Evolutionary conservation across 345 rosid species (phyloP).

Genomic region (Brassica incana): DNA sequence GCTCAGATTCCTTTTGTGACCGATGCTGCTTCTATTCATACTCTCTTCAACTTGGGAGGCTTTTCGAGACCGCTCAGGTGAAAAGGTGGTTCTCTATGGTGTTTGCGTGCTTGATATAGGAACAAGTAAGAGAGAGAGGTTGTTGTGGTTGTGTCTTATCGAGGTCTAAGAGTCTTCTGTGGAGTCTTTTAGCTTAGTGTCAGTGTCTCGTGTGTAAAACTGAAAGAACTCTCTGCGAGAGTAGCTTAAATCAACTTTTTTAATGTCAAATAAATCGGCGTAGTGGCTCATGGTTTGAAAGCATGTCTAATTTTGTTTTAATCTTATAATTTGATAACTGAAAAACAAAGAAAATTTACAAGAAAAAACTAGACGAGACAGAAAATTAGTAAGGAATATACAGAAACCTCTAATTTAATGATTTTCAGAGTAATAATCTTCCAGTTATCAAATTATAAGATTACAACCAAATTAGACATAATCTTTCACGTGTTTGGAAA

Average conservation of each 20-base stretch:
- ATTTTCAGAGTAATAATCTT: too few relatives aligned
- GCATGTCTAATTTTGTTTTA: background rate
- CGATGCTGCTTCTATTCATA: constrained; percentile 75
- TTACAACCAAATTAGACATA: too few relatives aligned
- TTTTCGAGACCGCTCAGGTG: constrained; percentile 47
- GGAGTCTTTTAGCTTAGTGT: constrained; percentile 18
- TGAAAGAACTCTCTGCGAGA: background rate
- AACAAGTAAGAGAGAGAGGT: constrained; percentile 3
- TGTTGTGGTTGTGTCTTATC: constrained; percentile 6
- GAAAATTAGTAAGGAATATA: too few relatives aligned
- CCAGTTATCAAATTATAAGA: too few relatives aligned
- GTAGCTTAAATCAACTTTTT: constrained; percentile 11
- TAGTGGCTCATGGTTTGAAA: background rate
- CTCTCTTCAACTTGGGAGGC: constrained; percentile 61
- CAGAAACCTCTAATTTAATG: background rate
- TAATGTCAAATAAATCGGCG: background rate
- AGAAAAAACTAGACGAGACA: background rate
- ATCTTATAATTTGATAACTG: background rate
- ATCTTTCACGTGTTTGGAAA: too few relatives aligned
- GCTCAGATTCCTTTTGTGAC: constrained; percentile 60
- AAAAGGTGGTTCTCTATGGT: constrained; percentile 4
- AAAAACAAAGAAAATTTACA: background rate
- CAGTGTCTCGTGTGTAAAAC: constrained; percentile 25
- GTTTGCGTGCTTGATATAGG: constrained; percentile 9
- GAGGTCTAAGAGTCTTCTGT: background rate